phyloP scores from a whole-genome alignment of 2,329 filamentous ascomycete species.

The Paraphaeosphaeria sporulosa region DNA sequence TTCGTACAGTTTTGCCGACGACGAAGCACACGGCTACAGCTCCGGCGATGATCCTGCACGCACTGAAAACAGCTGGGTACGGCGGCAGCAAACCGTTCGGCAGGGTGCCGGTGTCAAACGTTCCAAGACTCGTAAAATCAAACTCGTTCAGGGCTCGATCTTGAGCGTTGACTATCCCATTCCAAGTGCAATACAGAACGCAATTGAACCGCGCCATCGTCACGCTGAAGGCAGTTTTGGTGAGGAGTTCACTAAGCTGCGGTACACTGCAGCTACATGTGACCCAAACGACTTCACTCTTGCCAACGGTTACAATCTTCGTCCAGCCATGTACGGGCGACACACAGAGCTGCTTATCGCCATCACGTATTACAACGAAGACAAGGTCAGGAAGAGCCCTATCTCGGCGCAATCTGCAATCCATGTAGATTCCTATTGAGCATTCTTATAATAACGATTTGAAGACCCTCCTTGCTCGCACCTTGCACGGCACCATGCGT shows the following conservation, averaged over 20 bases:
- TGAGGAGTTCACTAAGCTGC: slow-evolving; percentile 72
- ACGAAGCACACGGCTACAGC: slow-evolving; percentile 27
- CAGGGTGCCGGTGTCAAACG: slow-evolving; percentile 82
- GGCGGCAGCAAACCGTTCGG: slow-evolving; percentile 52
- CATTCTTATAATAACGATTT: slow-evolving; percentile 99
- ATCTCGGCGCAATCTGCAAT: slow-evolving; percentile 42
- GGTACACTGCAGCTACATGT: slow-evolving; percentile 86
- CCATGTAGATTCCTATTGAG: slow-evolving; percentile 92
- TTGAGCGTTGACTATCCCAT: slow-evolving; percentile 95
- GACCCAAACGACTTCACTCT: slow-evolving; percentile 97
- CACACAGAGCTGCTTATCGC: slow-evolving; percentile 97
- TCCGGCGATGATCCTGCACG: slow-evolving; percentile 53
- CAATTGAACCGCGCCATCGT: slow-evolving; percentile 85
- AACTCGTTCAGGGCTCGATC: slow-evolving; percentile 93
- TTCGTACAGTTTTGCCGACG: neutral
- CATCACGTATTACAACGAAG: slow-evolving; percentile 98
- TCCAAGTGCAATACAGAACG: slow-evolving; percentile 93
- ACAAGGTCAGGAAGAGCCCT: slow-evolving; percentile 68
- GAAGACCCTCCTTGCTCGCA: slow-evolving; percentile 86
- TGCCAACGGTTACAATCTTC: slow-evolving; percentile 96
- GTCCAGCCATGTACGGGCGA: slow-evolving; percentile 95
- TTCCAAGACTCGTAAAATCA: slow-evolving; percentile 91
- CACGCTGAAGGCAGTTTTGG: slow-evolving; percentile 82
- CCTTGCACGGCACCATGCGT: slow-evolving; percentile 94
- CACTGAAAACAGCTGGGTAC: slow-evolving; percentile 73